phyloP scores from a whole-genome alignment of 306 rosid species.

The Clitoria ternatea region DNA sequence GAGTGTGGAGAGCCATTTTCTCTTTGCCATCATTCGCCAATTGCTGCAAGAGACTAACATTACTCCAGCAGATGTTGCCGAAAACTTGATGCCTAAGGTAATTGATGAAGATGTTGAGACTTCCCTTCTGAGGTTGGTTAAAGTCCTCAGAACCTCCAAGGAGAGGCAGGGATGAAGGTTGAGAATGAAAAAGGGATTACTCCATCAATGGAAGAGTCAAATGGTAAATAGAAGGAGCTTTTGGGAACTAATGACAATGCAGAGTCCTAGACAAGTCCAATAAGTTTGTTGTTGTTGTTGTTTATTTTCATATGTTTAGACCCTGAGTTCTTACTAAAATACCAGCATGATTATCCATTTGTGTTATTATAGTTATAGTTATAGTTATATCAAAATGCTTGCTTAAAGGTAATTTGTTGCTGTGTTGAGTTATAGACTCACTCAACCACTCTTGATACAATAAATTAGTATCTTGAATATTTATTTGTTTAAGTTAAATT shows the following conservation, averaged over 20 bases:
- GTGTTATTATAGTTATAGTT: no score
- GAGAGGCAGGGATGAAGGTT: slow-evolving; percentile 11
- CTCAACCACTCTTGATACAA: no score
- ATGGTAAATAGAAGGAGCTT: background rate
- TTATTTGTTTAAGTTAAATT: no score
- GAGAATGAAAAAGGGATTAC: slow-evolving; percentile 28
- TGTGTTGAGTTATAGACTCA: no score
- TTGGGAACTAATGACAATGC: no score
- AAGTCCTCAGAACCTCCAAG: slow-evolving; percentile 44
- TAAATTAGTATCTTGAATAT: no score
- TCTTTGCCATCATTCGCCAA: slow-evolving; percentile 35
- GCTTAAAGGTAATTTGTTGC: no score
- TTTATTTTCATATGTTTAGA: no score
- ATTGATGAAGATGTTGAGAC: slow-evolving; percentile 23
- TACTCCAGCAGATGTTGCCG: slow-evolving; percentile 71
- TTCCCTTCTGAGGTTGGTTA: slow-evolving; percentile 36
- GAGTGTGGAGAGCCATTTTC: slow-evolving; percentile 46
- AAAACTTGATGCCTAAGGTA: slow-evolving; percentile 67
- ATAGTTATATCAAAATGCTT: no score
- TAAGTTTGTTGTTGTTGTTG: no score
- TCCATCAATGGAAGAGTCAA: background rate
- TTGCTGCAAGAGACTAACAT: slow-evolving; percentile 34
- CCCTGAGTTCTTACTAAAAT: no score
- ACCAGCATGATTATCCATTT: no score
- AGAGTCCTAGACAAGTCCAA: background rate